Conservation (phyloP, 306 rosid genomes). For the Lathyrus oleraceus region DNA sequence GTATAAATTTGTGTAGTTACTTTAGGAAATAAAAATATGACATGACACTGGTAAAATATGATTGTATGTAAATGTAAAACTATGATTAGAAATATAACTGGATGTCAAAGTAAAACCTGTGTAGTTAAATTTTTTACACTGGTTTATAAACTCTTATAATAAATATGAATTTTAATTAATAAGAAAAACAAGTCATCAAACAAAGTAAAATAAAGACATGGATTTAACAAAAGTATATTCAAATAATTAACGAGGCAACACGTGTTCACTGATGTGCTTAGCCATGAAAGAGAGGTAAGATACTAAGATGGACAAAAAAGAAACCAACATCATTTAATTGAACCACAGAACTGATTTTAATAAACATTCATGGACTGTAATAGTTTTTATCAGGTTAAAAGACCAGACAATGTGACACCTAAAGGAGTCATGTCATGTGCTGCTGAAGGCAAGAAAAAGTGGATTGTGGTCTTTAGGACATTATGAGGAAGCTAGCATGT, state of each 20-base stretch:
- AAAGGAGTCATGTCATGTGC: neutral
- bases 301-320: neutral
- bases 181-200: too few species aligned
- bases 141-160: too few species aligned
- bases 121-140: too few species aligned
- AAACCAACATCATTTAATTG: slow-evolving; percentile 7
- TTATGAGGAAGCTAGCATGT: slow-evolving; percentile 21
- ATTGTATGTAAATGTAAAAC: too few species aligned
- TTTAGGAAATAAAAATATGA: neutral
- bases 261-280: slow-evolving; percentile 6
- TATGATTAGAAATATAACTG: neutral
- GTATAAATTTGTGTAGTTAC: neutral
- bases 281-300: neutral
- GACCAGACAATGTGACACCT: neutral
- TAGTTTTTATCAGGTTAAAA: neutral
- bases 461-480: neutral
- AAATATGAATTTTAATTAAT: too few species aligned
- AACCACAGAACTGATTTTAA: neutral
- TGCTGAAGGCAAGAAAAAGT: neutral
- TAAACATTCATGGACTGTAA: too few species aligned
- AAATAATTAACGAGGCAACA: neutral
- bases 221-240: neutral
- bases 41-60: too few species aligned
- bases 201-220: neutral
- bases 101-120: too few species aligned